Evolutionary conservation across 2,329 filamentous ascomycete species (phyloP).

Genomic region (Penicillium sp.): DNA sequence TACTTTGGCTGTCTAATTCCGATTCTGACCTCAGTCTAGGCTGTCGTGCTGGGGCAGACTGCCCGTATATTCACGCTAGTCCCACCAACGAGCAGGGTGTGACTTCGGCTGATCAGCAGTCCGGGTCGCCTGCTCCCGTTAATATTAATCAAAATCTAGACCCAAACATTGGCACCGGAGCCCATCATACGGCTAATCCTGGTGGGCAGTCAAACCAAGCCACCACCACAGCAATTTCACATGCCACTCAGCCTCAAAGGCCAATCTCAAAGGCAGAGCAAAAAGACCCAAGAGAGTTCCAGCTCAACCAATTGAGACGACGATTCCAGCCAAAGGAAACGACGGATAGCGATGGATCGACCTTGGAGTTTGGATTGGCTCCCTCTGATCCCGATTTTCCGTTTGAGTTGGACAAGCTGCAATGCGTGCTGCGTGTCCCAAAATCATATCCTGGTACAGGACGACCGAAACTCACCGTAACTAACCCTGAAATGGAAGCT

Average conservation of each 20-base stretch:
- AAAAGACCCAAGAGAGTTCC: slow-evolving; percentile 70
- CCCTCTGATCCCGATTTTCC: slow-evolving; percentile 84
- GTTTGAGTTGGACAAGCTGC: slow-evolving; percentile 69
- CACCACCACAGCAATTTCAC: slow-evolving; percentile 45
- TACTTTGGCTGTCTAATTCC: not conserved
- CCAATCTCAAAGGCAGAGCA: slow-evolving; percentile 65
- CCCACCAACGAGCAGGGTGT: slow-evolving; percentile 18
- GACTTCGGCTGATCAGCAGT: slow-evolving; percentile 15
- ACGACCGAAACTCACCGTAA: slow-evolving; percentile 61
- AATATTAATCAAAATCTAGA: slow-evolving; percentile 3
- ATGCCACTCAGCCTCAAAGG: slow-evolving; percentile 51
- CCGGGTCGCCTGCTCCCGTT: slow-evolving; percentile 12
- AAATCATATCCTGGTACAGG: slow-evolving; percentile 57
- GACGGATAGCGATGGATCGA: slow-evolving; percentile 51
- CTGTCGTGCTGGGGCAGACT: slow-evolving; percentile 54
- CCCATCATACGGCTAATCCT: slow-evolving; percentile 20
- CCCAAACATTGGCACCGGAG: slow-evolving; percentile 11
- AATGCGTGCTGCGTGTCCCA: slow-evolving; percentile 69
- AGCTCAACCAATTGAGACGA: slow-evolving; percentile 70
- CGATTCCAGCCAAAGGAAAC: slow-evolving; percentile 59
- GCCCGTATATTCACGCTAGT: slow-evolving; percentile 52
- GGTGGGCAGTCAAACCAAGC: slow-evolving; percentile 32
- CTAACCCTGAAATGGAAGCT: slow-evolving; percentile 68
- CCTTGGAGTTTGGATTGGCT: slow-evolving; percentile 63
- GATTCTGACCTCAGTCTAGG: slow-evolving; percentile 38